Conservation (phyloP, 257 asterid species). For the Sherardia arvensis region DNA sequence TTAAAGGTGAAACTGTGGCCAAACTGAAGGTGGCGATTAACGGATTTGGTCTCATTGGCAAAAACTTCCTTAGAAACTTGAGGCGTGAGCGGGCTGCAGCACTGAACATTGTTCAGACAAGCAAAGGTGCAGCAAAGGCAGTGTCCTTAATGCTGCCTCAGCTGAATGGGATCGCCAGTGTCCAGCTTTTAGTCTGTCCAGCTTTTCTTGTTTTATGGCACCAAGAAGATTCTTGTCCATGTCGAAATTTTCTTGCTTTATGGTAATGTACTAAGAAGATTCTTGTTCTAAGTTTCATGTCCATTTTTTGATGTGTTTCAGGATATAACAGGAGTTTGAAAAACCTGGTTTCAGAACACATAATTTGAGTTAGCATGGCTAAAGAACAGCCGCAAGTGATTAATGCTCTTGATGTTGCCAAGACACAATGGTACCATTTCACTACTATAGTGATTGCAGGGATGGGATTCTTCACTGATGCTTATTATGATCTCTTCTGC, state of each 20-base stretch:
- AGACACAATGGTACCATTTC: constrained; percentile 54
- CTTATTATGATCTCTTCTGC: constrained; percentile 56
- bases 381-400: constrained; percentile 40
- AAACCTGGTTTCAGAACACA: neutral
- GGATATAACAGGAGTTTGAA: neutral
- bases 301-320: too few relatives aligned
- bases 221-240: too few relatives aligned
- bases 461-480: constrained; percentile 72
- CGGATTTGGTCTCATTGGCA: constrained; percentile 16
- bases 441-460: constrained; percentile 64
- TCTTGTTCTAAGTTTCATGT: neutral
- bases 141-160: constrained; percentile 85
- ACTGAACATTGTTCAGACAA: constrained; percentile 81
- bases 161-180: constrained; percentile 90
- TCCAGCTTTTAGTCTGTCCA: too few relatives aligned
- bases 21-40: too few relatives aligned
- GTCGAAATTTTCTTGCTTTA: neutral
- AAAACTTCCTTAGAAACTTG: constrained; percentile 61
- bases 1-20: too few relatives aligned
- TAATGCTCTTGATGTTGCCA: constrained; percentile 55
- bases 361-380: constrained; percentile 21
- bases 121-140: constrained; percentile 96
- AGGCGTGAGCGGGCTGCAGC: constrained; percentile 94
- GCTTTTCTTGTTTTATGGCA: neutral
- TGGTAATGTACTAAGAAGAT: neutral